Conservation (phyloP, 1,139 yeast genomes). For the Zygosaccharomyces sapae region DNA sequence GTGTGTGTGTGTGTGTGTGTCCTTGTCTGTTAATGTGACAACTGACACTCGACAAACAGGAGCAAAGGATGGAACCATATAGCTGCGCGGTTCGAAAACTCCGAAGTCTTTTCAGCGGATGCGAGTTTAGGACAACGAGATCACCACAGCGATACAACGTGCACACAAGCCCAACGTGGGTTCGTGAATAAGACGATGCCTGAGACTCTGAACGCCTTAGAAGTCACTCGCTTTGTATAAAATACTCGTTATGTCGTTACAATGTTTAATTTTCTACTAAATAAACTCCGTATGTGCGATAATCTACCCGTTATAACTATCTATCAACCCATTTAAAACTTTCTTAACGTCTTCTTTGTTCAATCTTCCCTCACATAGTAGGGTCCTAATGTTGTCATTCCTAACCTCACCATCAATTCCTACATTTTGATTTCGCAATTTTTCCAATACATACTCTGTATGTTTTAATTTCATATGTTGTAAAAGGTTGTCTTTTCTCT, state of each 20-base stretch:
- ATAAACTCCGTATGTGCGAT: not conserved
- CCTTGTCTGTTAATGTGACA: too few relatives aligned
- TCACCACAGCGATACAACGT: not conserved
- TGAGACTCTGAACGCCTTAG: too few relatives aligned
- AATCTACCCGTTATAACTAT: slow-evolving; percentile 15
- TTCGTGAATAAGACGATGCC: too few relatives aligned
- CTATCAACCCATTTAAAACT: slow-evolving; percentile 28
- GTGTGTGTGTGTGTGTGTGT: too few relatives aligned
- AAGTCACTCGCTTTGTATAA: too few relatives aligned
- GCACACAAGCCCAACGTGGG: not conserved
- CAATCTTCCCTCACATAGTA: slow-evolving; percentile 28
- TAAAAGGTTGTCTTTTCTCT: slow-evolving; percentile 54
- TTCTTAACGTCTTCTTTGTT: slow-evolving; percentile 33
- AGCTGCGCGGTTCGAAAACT: not conserved
- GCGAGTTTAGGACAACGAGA: not conserved
- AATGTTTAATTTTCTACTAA: too few relatives aligned
- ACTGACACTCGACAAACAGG: too few relatives aligned
- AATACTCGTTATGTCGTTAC: too few relatives aligned
- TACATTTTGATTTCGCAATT: slow-evolving; percentile 22
- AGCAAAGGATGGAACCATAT: too few relatives aligned
- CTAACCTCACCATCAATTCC: slow-evolving; percentile 14
- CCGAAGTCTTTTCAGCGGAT: not conserved
- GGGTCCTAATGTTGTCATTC: slow-evolving; percentile 22
- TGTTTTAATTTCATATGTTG: slow-evolving; percentile 35
- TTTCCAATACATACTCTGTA: slow-evolving; percentile 27